Evolutionary conservation across 192 early-diverging fungal genomes (phyloP), one percentile per base, ranked within the genome.

Genomic region (Haplosporangium gracile): DNA sequence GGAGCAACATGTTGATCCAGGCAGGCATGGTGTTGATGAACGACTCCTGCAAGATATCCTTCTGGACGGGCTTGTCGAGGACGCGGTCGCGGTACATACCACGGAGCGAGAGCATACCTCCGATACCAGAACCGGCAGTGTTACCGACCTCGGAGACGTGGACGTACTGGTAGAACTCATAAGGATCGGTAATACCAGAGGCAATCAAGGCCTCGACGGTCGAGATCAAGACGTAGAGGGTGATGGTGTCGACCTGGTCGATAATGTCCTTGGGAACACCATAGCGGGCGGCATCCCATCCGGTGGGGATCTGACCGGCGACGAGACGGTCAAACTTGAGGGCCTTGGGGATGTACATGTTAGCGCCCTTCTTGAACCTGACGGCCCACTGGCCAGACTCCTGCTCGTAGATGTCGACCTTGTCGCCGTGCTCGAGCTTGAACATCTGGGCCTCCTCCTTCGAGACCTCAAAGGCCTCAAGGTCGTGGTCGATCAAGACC

Each of bases 1-100:
- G 91, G 70, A 99, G 90, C 81, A 99, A 92, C 95, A 99, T 94
- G 91, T 99, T 99, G 87, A 98, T 93, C 98, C 98, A 99, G 68
- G 97, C 98, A 26, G 96, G 93, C 94, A 96, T 96, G 72, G 97
- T 98, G 93, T 96, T 98, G 86, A 98, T 94, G 93, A 99, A 99
- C 39, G 94, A 95, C 90, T 99, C 98, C 78, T 99, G 98, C 81
- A 98, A 89, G 77, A 99, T 95, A 80, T 98, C 98, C 88, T 95
- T 94, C 87, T 97, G 96, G 29, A 97, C 93, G 55, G 94, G 95
- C 86, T 94, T 93, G 83, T 98, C 98, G 40, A 94, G 79, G 15
- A 93, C 74, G 53, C 98, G 96, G 32, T 93, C 93, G 77, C 91
- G 89, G 93, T 95, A 98, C 81, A 98, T 90, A 63, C 94, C 93